Evolutionary conservation across 2,329 filamentous ascomycete genomes (phyloP), one percentile per base, ranked within the genome.

Genomic region (Ophiostoma sp.): DNA sequence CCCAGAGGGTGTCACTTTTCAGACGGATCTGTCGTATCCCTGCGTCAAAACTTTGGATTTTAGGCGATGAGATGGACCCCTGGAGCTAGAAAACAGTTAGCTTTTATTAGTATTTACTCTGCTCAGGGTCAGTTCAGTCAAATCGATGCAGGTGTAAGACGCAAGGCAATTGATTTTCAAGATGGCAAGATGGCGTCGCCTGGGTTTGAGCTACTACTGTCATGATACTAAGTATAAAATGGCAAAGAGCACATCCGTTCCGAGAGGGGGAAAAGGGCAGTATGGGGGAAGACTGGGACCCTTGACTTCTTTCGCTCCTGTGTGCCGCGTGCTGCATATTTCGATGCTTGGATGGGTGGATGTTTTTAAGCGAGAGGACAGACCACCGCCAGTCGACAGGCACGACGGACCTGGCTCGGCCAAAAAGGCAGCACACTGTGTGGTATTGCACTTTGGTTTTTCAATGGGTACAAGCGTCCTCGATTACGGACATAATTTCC

Each of bases 31-130:
- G 25, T 33, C 17, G 25, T 50, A 8, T 50, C 42, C 64, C 64
- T 68, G 64, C 64, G 22, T 50, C 64, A 17, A 48, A 50, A 68
- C 17, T 50, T 68, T 42, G 59, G 33, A 25, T 33, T 61, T 57
- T 19, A 3, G 2, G 22, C 52, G 28, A 17, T 55, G 22, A 3
- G n/a, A 55, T 55, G 22, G 50, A 19, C 52, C 52, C 52, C 28
- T 31, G 50, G 22, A 11, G 50, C 22, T 55, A 25, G 50, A 57
- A 57, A 6, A 4, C 11, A 19, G 12, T 31, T 28, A 6, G 25
- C 15, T 25, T 31, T 31, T 31, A 48, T 12, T 48, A 48, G 12
- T 48, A 48, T 19, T 48, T 48, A 48, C 25, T 31, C 12, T 31
- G 52, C 15, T 57, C 9, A 17, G 12, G 25, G 2, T 57, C 9